Percentiles rank a stretch among this genome's conserved stretches.
Evolutionary conservation across 2,329 filamentous ascomycete species (phyloP).

Genomic region (Aspergillus clavatus): DNA sequence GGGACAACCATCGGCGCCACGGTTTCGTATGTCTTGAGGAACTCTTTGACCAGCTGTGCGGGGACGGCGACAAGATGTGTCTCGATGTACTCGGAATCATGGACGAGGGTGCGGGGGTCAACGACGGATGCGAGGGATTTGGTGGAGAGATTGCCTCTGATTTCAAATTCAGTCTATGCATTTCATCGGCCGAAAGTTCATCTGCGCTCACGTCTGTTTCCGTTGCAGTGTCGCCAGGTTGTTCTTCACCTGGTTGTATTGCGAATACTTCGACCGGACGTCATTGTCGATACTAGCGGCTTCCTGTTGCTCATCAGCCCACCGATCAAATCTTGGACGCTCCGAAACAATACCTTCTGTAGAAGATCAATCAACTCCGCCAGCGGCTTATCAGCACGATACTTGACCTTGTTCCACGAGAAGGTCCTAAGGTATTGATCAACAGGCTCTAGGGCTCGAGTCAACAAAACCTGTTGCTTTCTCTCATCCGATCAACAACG

Average conservation of each 20-base stretch:
- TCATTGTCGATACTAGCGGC: slow-evolving; percentile 90
- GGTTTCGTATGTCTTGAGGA: slow-evolving; percentile 83
- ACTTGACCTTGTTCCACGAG: slow-evolving; percentile 96
- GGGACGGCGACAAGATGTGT: slow-evolving; percentile 92
- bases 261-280: slow-evolving; percentile 87
- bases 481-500: background rate
- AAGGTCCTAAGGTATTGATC: slow-evolving; percentile 88
- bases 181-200: background rate
- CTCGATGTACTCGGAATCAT: slow-evolving; percentile 93
- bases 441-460: slow-evolving; percentile 66
- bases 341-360: slow-evolving; percentile 62
- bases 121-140: slow-evolving; percentile 90
- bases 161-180: background rate
- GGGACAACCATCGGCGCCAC: slow-evolving; percentile 89
- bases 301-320: slow-evolving; percentile 56
- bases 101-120: slow-evolving; percentile 71
- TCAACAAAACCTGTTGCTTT: slow-evolving; percentile 11
- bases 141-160: slow-evolving; percentile 83
- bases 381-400: slow-evolving; percentile 85
- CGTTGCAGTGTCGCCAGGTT: slow-evolving; percentile 76
- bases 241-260: slow-evolving; percentile 88
- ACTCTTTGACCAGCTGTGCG: slow-evolving; percentile 74
- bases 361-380: slow-evolving; percentile 80
- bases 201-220: slow-evolving; percentile 68
- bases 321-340: background rate